Evolutionary conservation across 192 early-diverging fungal genomes (phyloP).

Genomic region (Nowakowskiella sp.): DNA sequence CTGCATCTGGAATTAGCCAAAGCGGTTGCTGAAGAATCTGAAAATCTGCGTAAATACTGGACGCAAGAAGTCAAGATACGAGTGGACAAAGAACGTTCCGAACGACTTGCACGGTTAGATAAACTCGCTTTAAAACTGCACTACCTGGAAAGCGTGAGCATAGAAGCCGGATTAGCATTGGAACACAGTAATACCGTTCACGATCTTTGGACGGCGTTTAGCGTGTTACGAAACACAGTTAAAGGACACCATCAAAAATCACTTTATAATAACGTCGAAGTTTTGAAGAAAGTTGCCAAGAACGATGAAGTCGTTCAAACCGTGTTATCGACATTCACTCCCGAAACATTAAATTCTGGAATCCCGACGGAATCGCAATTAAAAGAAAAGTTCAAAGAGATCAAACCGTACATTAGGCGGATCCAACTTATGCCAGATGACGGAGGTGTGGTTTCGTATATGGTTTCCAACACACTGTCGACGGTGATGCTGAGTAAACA

Average conservation of each 20-base stretch:
- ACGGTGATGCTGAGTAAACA: slow-evolving; percentile 75
- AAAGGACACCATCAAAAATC: slow-evolving; percentile 32
- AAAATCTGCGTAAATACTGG: slow-evolving; percentile 69
- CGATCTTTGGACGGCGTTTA: slow-evolving; percentile 55
- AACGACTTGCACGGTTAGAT: slow-evolving; percentile 78
- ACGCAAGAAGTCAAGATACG: slow-evolving; percentile 64
- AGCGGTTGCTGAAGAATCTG: too few relatives aligned
- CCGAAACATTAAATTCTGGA: slow-evolving; percentile 50
- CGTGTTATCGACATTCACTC: slow-evolving; percentile 23
- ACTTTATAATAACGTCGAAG: slow-evolving; percentile 64
- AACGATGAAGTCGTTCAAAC: slow-evolving; percentile 40
- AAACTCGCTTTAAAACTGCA: slow-evolving; percentile 69
- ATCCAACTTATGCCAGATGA: slow-evolving; percentile 80
- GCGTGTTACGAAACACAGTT: slow-evolving; percentile 35
- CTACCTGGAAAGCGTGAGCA: slow-evolving; percentile 57
- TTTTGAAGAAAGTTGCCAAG: slow-evolving; percentile 45
- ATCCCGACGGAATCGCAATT: slow-evolving; percentile 48
- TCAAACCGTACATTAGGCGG: slow-evolving; percentile 61
- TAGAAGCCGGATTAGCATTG: slow-evolving; percentile 61
- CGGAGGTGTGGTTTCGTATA: slow-evolving; percentile 78
- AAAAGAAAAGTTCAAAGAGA: slow-evolving; percentile 57
- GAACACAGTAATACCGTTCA: slow-evolving; percentile 56
- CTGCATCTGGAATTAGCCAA: too few relatives aligned
- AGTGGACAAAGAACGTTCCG: slow-evolving; percentile 85
- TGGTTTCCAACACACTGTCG: slow-evolving; percentile 60